Base-by-base conservation (phyloP, 2,329 filamentous ascomycete species). In the Thelonectria discophora region DNA sequence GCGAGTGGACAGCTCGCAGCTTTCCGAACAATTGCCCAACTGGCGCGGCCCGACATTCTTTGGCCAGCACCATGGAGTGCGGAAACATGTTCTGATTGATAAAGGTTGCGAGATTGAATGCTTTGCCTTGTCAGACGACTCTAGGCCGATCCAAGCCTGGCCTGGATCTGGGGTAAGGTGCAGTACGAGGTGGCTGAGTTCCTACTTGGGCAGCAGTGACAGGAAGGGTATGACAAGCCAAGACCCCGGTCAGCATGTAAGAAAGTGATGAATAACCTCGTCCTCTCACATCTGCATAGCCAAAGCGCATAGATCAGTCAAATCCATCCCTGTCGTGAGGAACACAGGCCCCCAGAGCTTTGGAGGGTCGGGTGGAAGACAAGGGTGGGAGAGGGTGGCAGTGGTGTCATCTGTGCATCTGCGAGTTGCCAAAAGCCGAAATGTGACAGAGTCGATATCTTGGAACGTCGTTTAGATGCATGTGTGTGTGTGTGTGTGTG, bases 351-450 rank as follows among this genome's bases (percentile, higher is more conserved):
- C 45, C 63, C 63, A 34, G 30, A 61, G 43, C 49, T 60, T 60
- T 55, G 48, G 55, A 55, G 46, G 50, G 20, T 27, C 21, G 45
- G 45, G 56, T 55, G 50, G 42, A 55, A 60, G 32, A 27, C 52
- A 48, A 49, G 21, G 49, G 49, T 61, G 51, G 42, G 27, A 30
- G 46, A 49, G 52, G 58, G 49, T 53, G 42, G 51, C 58, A 46
- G 68, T 71, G 68, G 68, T 70, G 66, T 64, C 68, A 69, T 66
- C 43, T 60, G 30, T 69, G 63, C 65, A 69, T 69, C 62, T 62
- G 59, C 57, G 40, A 58, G 58, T 50, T 50, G 58, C 39, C 65
- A 55, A 53, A 63, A 57, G 53, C 56, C 51, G 59, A 68, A 57
- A 68, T 70, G 47, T 69, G 52, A 57, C 67, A 63, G 57, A 60